These are phyloP conservation scores for Talaromyces pinophilus DNA, from an alignment of 2,329 filamentous ascomycete genomes.

Conservation along the genomic window DNA sequence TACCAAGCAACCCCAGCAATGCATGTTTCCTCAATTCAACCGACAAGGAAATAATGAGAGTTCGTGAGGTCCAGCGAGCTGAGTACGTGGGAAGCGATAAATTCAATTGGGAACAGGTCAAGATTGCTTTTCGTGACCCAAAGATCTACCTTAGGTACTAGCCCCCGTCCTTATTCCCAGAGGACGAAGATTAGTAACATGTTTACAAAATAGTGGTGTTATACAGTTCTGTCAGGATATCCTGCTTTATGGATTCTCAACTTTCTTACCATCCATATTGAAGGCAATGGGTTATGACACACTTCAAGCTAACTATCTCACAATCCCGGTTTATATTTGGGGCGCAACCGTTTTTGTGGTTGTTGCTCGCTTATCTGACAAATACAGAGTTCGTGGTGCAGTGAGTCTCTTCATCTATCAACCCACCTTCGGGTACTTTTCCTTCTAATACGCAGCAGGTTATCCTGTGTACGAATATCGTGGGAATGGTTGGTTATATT, in stretches of 20 bases:
- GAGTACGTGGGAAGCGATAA: constrained; percentile 26
- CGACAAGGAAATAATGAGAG: constrained; percentile 46
- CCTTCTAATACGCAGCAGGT: constrained; percentile 21
- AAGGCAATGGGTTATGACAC: constrained; percentile 45
- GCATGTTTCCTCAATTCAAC: constrained; percentile 69
- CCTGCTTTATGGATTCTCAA: neutral
- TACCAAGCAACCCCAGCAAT: constrained; percentile 74
- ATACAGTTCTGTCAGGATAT: constrained; percentile 1
- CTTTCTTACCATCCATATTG: constrained; percentile 44
- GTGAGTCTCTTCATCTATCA: neutral
- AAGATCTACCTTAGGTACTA: constrained; percentile 46
- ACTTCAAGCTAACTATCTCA: constrained; percentile 47
- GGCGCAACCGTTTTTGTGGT: constrained; percentile 29
- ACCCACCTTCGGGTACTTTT: neutral
- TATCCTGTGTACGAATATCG: neutral
- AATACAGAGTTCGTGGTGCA: constrained; percentile 29
- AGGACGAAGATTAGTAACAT: neutral
- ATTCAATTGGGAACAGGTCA: constrained; percentile 37
- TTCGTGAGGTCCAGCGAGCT: constrained; percentile 61
- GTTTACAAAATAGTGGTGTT: neutral
- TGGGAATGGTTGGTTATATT: neutral
- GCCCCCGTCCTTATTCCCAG: constrained; percentile 25
- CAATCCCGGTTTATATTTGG: constrained; percentile 31
- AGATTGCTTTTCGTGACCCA: constrained; percentile 36
- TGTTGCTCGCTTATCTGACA: constrained; percentile 27